Evolutionary conservation across 768 basidiomycete species (phyloP).

Genomic region (Krasilnikovozyma curviuscula): DNA sequence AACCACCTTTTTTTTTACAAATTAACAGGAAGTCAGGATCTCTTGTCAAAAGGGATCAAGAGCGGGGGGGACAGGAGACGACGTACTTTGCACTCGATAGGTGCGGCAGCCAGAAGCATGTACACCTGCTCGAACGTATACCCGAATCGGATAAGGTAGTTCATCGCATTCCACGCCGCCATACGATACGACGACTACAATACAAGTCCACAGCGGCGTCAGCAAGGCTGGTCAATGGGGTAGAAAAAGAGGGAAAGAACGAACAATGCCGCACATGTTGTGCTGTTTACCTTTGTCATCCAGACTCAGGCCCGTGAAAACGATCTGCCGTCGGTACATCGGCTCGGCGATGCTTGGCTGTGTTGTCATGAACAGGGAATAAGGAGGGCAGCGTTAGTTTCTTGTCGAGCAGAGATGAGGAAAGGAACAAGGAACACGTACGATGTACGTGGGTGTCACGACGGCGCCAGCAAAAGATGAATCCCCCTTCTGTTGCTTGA

Average conservation of each 20-base stretch:
- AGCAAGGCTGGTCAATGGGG: conserved; percentile 33
- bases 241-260: not conserved
- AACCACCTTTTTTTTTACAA: not conserved
- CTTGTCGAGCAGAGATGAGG: not conserved
- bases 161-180: conserved; percentile 55
- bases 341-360: conserved; percentile 60
- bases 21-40: conserved; percentile 38
- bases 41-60: conserved; percentile 32
- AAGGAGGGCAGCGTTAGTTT: not conserved
- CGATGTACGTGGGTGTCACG: conserved; percentile 54
- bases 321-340: conserved; percentile 50
- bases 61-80: not conserved
- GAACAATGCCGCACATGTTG: conserved; percentile 50
- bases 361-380: not conserved
- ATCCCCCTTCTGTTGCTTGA: no score
- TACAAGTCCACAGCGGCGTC: no score
- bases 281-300: conserved; percentile 51
- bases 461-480: no score
- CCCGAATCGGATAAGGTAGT: conserved; percentile 46
- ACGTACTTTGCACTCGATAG: conserved; percentile 3
- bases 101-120: not conserved
- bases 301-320: conserved; percentile 41
- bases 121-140: conserved; percentile 62
- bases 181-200: conserved; percentile 56
- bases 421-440: conserved; percentile 48